Conservation (phyloP, 1,139 yeast species). For the Candida albicans region DNA sequence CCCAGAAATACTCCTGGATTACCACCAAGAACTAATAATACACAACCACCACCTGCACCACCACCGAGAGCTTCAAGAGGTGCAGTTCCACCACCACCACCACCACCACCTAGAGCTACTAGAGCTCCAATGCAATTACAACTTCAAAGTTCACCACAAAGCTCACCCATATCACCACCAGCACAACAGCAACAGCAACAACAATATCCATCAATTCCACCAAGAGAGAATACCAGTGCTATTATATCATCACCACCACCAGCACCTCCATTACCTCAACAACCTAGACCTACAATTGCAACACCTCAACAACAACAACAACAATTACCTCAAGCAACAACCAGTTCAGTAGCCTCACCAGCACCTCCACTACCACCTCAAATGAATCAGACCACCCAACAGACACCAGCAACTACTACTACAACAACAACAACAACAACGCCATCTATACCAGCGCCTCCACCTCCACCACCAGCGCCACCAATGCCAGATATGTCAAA, state of each 20-base stretch:
- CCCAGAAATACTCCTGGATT: conserved; percentile 9
- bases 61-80: conserved; percentile 20
- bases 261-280: conserved; percentile 13
- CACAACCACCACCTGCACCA: conserved; percentile 16
- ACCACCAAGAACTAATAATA: conserved; percentile 8
- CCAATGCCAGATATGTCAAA: conserved; percentile 25
- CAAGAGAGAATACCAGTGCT: conserved; percentile 4
- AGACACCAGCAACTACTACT: conserved; percentile 24
- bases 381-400: conserved; percentile 25
- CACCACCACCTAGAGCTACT: conserved; percentile 19
- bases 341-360: conserved; percentile 10
- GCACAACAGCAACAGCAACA: conserved; percentile 4
- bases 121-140: conserved; percentile 21
- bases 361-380: conserved; percentile 12
- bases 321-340: conserved; percentile 10
- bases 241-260: conserved; percentile 17
- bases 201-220: conserved; percentile 10
- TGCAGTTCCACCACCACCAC: conserved; percentile 17
- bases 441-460: conserved; percentile 20
- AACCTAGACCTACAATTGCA: conserved; percentile 25
- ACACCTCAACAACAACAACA: conserved; percentile 33
- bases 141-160: conserved; percentile 2
- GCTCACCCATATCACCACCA: conserved; percentile 8
- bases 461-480: conserved; percentile 38
- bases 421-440: too few species aligned